Conservation (phyloP, 1,139 yeast genomes). For the Hemisphaericaspora subhashii region DNA sequence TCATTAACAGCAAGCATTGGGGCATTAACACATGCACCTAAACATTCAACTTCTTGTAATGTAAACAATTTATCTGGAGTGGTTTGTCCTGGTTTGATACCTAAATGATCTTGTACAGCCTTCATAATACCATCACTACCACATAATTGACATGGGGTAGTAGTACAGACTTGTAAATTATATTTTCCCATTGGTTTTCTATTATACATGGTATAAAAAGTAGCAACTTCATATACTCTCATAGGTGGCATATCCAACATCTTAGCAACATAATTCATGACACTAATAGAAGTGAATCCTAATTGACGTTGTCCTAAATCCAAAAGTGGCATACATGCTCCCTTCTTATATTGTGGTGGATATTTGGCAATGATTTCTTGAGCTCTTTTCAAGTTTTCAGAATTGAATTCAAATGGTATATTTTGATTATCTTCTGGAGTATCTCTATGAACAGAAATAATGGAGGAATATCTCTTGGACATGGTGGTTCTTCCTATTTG, state of each 20-base stretch:
- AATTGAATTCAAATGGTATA: conserved; percentile 70
- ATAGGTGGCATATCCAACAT: conserved; percentile 88
- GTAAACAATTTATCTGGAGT: conserved; percentile 77
- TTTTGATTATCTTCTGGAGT: conserved; percentile 65
- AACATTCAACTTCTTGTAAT: conserved; percentile 85
- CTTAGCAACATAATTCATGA: conserved; percentile 91
- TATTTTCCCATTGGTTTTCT: conserved; percentile 86
- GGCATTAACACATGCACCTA: conserved; percentile 91
- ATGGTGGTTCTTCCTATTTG: conserved; percentile 11
- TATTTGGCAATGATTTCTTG: conserved; percentile 74
- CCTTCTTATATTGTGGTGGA: conserved; percentile 85
- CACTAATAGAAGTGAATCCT: conserved; percentile 85
- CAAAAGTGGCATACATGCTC: conserved; percentile 84
- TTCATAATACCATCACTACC: conserved; percentile 78
- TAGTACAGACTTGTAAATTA: conserved; percentile 84
- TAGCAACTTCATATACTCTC: conserved; percentile 94
- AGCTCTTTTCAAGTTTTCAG: conserved; percentile 71
- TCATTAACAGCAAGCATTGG: conserved; percentile 88
- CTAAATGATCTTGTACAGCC: conserved; percentile 62
- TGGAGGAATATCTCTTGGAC: conserved; percentile 34
- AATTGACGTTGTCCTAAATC: conserved; percentile 88
- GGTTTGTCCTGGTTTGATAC: conserved; percentile 76
- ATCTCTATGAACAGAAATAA: conserved; percentile 73
- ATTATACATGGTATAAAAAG: conserved; percentile 91
- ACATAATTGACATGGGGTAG: conserved; percentile 88